These are phyloP conservation scores for Zopfia rhizophila DNA, from an alignment of 2,329 filamentous ascomycete genomes.

Conservation along the genomic window DNA sequence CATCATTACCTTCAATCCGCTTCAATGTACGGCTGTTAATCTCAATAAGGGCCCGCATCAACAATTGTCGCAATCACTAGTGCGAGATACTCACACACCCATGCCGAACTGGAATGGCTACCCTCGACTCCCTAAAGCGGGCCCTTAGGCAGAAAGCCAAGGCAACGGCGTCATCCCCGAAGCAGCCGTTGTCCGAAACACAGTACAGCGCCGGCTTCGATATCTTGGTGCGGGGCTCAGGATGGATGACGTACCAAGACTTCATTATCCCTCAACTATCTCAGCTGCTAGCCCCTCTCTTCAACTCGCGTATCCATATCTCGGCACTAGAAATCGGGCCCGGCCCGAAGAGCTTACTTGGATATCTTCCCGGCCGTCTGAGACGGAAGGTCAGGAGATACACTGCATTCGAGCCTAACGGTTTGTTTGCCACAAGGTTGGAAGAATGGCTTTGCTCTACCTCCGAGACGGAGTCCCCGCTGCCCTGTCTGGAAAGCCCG, in stretches of 20 bases:
- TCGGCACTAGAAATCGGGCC: slow-evolving; percentile 70
- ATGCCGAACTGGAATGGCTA: slow-evolving; percentile 51
- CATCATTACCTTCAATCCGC: slow-evolving; percentile 15
- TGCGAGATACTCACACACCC: slow-evolving; percentile 18
- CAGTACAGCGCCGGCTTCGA: slow-evolving; percentile 63
- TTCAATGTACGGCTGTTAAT: slow-evolving; percentile 18
- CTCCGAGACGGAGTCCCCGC: slow-evolving; percentile 40
- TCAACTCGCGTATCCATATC: slow-evolving; percentile 54
- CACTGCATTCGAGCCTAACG: slow-evolving; percentile 65
- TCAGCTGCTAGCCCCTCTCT: slow-evolving; percentile 53
- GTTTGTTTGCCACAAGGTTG: slow-evolving; percentile 57
- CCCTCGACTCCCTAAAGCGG: slow-evolving; percentile 57
- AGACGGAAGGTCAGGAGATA: slow-evolving; percentile 62
- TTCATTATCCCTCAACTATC: slow-evolving; percentile 65
- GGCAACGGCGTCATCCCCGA: slow-evolving; percentile 29
- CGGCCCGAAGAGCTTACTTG: slow-evolving; percentile 66
- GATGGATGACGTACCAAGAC: slow-evolving; percentile 56
- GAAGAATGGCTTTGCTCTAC: slow-evolving; percentile 54
- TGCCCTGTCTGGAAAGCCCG: slow-evolving; percentile 56
- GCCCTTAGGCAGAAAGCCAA: slow-evolving; percentile 49
- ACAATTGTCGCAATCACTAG: slow-evolving; percentile 16
- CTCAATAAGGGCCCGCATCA: slow-evolving; percentile 21
- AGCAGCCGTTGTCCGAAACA: slow-evolving; percentile 56
- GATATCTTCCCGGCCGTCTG: slow-evolving; percentile 55
- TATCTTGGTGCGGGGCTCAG: slow-evolving; percentile 50